phyloP scores from a whole-genome alignment of 306 rosid species.

The Bauhinia variegata region DNA sequence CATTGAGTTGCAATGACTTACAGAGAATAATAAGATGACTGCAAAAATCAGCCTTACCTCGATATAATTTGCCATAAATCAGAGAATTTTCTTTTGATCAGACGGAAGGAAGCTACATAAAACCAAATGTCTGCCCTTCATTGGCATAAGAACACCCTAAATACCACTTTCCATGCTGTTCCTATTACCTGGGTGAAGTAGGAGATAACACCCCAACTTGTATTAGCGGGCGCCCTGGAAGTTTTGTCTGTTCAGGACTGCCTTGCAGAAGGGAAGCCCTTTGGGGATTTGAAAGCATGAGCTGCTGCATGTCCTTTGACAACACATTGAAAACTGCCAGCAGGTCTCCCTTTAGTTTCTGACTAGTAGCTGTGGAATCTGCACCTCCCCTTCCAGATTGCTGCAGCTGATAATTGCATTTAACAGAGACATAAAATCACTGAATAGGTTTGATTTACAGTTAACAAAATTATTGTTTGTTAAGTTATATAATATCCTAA shows the following conservation, averaged over 20 bases:
- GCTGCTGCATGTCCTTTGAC: constrained; percentile 84
- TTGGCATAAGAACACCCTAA: constrained; percentile 31
- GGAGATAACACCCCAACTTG: constrained; percentile 47
- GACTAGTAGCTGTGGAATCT: constrained; percentile 54
- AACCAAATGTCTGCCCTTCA: constrained; percentile 35
- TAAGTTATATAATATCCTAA: not conserved
- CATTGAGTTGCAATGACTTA: not conserved
- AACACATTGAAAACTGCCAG: constrained; percentile 63
- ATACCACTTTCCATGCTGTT: constrained; percentile 37
- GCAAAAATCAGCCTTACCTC: constrained; percentile 28
- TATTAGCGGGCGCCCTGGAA: constrained; percentile 50
- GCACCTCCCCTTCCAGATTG: constrained; percentile 54
- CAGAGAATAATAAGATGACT: not conserved
- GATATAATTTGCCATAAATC: constrained; percentile 6
- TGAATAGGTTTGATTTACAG: constrained; percentile 30
- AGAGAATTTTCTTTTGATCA: constrained; percentile 28
- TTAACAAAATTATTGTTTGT: constrained; percentile 1
- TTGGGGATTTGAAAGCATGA: constrained; percentile 78
- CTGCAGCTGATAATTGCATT: constrained; percentile 59
- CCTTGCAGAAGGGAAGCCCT: constrained; percentile 71
- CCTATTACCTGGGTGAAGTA: constrained; percentile 50
- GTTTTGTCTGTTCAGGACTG: constrained; percentile 50
- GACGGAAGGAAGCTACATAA: constrained; percentile 36
- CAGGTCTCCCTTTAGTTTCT: constrained; percentile 67
- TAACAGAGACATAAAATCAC: constrained; percentile 32